Conservation (phyloP, 2,329 filamentous ascomycete species). For the Pleomassaria siparia region DNA sequence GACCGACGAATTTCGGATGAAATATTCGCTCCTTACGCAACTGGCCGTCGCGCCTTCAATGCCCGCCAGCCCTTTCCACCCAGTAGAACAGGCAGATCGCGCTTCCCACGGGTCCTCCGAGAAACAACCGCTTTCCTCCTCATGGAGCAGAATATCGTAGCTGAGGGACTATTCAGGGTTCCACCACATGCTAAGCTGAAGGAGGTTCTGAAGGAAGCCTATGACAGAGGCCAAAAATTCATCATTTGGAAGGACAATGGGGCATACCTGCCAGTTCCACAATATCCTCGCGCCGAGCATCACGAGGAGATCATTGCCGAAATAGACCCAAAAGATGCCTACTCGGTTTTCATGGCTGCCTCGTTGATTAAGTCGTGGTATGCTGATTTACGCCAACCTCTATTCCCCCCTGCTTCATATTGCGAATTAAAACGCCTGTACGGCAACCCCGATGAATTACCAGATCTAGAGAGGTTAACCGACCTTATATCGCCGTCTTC, state of each 20-base stretch:
- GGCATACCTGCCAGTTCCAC: slow-evolving; percentile 33
- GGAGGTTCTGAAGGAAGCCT: slow-evolving; percentile 56
- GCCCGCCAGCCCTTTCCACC: slow-evolving; percentile 52
- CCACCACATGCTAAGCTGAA: slow-evolving; percentile 53
- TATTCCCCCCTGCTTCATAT: slow-evolving; percentile 55
- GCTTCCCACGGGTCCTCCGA: slow-evolving; percentile 55
- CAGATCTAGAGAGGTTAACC: slow-evolving; percentile 46
- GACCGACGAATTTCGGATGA: slow-evolving; percentile 53
- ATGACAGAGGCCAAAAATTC: slow-evolving; percentile 57
- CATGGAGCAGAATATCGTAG: slow-evolving; percentile 49
- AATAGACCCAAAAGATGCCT: slow-evolving; percentile 52
- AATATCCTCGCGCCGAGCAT: slow-evolving; percentile 34
- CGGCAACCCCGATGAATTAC: slow-evolving; percentile 40
- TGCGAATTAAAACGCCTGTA: slow-evolving; percentile 48
- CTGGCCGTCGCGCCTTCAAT: slow-evolving; percentile 50
- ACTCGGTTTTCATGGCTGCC: slow-evolving; percentile 56
- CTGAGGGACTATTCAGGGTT: slow-evolving; percentile 57
- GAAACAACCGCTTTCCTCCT: slow-evolving; percentile 57
- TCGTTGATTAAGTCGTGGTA: slow-evolving; percentile 60
- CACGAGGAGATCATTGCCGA: slow-evolving; percentile 49
- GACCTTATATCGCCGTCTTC: slow-evolving; percentile 51
- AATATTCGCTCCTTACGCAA: slow-evolving; percentile 51
- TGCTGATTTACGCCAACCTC: slow-evolving; percentile 53
- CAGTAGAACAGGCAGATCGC: slow-evolving; percentile 46
- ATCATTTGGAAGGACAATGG: slow-evolving; percentile 55